These are phyloP conservation scores for Rhodotorula sphaerocarpa DNA, from an alignment of 768 basidiomycete species.

Conservation along the genomic window DNA sequence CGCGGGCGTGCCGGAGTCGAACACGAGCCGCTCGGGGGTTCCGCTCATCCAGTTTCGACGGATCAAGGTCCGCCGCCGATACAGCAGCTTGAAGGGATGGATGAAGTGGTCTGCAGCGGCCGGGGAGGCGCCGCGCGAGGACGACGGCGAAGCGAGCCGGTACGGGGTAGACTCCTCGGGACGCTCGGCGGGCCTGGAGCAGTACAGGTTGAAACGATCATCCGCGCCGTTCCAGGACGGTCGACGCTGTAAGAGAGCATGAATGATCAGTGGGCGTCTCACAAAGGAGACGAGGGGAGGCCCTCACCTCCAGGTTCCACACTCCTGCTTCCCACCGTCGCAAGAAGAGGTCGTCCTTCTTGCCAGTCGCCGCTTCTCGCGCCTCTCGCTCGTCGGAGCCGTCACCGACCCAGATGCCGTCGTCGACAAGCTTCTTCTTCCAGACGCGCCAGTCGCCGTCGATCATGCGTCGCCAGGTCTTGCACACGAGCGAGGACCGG, in stretches of 20 bases:
- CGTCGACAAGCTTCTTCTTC: slow-evolving; percentile 72
- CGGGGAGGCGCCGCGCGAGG: slow-evolving; percentile 27
- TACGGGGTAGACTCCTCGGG: slow-evolving; percentile 13
- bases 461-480: slow-evolving; percentile 72
- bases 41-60: slow-evolving; percentile 63
- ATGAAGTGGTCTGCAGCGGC: slow-evolving; percentile 43
- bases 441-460: slow-evolving; percentile 84
- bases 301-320: slow-evolving; percentile 33
- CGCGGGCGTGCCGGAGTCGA: slow-evolving; percentile 65
- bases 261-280: not conserved
- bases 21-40: slow-evolving; percentile 66
- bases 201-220: slow-evolving; percentile 47
- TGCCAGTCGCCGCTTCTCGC: slow-evolving; percentile 50
- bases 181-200: slow-evolving; percentile 29
- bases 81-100: slow-evolving; percentile 84
- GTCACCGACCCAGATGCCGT: slow-evolving; percentile 81
- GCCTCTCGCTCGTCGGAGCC: slow-evolving; percentile 75
- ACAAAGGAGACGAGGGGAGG: not conserved
- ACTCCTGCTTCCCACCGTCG: slow-evolving; percentile 35
- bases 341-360: slow-evolving; percentile 32
- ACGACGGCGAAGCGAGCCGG: slow-evolving; percentile 39
- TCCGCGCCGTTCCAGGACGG: slow-evolving; percentile 40
- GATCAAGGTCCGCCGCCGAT: slow-evolving; percentile 79
- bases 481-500: slow-evolving; percentile 78
- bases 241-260: not conserved